These are phyloP conservation scores for Penicillium fimorum DNA, from an alignment of 495 filamentous ascomycete genomes.

Conservation along the genomic window DNA sequence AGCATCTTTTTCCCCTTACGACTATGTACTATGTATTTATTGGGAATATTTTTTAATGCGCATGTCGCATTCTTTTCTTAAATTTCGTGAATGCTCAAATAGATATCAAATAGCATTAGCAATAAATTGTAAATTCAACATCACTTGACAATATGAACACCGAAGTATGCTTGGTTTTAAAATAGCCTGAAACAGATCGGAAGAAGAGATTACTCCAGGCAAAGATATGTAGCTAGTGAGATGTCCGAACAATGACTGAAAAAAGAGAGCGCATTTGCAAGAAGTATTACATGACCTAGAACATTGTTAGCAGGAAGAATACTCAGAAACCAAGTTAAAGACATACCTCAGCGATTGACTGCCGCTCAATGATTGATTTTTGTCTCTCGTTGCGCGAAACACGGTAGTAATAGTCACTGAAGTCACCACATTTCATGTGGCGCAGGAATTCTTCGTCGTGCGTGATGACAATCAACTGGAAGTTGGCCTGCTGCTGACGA, in stretches of 20 bases:
- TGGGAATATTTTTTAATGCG: conserved; percentile 20
- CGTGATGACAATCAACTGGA: conserved; percentile 97
- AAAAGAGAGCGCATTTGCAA: background rate
- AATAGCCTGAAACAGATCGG: background rate
- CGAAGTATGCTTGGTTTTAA: conserved; percentile 1
- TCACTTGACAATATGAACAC: conserved; percentile 1
- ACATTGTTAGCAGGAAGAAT: conserved; percentile 8
- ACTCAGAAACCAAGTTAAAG: background rate
- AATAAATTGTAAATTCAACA: background rate
- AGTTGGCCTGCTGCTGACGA: conserved; percentile 83
- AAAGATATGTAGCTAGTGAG: background rate
- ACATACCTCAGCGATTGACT: conserved; percentile 61
- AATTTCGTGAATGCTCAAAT: background rate
- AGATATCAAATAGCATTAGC: conserved; percentile 3
- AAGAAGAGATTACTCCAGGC: background rate
- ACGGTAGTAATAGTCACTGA: conserved; percentile 86
- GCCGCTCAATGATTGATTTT: conserved; percentile 79
- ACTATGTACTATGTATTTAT: conserved; percentile 24
- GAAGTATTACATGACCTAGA: conserved; percentile 25
- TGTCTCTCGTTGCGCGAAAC: conserved; percentile 81
- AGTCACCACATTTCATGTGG: conserved; percentile 92
- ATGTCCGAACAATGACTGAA: background rate
- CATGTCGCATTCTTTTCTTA: conserved; percentile 1
- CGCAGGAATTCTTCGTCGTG: conserved; percentile 97
- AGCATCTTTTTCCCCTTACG: conserved; percentile 32